These are phyloP conservation scores for Echinochloa phyllopogon DNA, from an alignment of 176 grass and related monocot genomes.

Conservation along the genomic window DNA sequence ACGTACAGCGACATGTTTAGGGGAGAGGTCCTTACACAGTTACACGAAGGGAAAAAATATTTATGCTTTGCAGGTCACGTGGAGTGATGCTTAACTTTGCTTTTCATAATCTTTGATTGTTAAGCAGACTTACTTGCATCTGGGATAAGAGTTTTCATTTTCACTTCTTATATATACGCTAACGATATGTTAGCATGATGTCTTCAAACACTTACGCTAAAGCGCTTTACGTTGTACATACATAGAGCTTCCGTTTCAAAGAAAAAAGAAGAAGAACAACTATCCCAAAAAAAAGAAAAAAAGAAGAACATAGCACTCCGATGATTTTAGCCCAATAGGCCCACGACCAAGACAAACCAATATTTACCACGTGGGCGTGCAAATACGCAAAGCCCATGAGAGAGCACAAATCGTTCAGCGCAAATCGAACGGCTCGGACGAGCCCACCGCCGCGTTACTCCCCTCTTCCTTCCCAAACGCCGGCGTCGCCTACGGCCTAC, in stretches of 20 bases:
- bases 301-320: no score
- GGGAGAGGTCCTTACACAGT: no score
- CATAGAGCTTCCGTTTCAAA: no score
- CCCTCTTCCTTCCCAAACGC: constrained; percentile 9
- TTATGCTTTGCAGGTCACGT: no score
- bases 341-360: background rate
- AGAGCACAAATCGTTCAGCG: background rate
- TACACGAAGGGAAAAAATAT: no score
- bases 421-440: background rate
- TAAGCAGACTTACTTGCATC: background rate
- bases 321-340: background rate
- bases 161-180: background rate
- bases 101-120: no score
- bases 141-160: background rate
- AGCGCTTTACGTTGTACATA: background rate
- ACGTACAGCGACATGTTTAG: no score
- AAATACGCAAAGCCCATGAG: background rate
- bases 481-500: constrained; percentile 15
- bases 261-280: no score
- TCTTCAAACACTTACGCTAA: background rate
- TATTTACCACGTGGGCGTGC: background rate
- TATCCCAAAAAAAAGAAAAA: no score
- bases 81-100: no score
- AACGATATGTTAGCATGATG: background rate
- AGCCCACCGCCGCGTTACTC: constrained; percentile 4